phyloP scores from a whole-genome alignment of 352 stramenopile species.

The Thalassiosira ordinaria region DNA sequence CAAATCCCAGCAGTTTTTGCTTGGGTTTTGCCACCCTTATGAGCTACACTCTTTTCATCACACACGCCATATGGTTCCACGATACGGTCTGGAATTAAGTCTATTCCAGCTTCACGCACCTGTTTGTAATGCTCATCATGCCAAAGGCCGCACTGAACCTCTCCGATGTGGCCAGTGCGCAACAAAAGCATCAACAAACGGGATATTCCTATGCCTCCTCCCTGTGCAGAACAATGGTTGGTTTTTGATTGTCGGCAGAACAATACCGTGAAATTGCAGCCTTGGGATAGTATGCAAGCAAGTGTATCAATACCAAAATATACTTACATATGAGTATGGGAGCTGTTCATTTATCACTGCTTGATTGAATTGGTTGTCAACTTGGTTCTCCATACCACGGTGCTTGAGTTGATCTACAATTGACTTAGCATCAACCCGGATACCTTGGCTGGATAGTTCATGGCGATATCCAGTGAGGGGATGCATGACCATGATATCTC shows the following conservation, averaged over 20 bases:
- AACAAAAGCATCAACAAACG: slow-evolving; percentile 65
- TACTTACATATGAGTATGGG: slow-evolving; percentile 50
- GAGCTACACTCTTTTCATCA: no score
- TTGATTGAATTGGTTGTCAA: slow-evolving; percentile 34
- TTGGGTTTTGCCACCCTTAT: no score
- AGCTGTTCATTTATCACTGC: slow-evolving; percentile 49
- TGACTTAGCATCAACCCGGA: slow-evolving; percentile 53
- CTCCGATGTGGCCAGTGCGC: slow-evolving; percentile 62
- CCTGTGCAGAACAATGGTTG: no score
- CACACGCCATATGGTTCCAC: no score
- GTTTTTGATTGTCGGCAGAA: no score
- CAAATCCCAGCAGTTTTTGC: no score
- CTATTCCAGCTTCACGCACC: slow-evolving; percentile 42
- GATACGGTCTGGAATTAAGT: slow-evolving; percentile 62
- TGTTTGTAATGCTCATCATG: slow-evolving; percentile 60
- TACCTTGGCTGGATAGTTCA: slow-evolving; percentile 53
- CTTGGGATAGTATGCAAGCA: no score
- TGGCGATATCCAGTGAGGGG: slow-evolving; percentile 61
- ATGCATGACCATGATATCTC: slow-evolving; percentile 60
- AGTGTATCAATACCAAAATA: no score
- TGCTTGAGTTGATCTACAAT: slow-evolving; percentile 56
- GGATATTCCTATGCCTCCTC: slow-evolving; percentile 65
- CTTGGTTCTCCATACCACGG: slow-evolving; percentile 41
- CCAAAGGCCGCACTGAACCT: slow-evolving; percentile 67
- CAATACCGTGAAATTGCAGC: no score